Conservation (phyloP, 352 stramenopile species). For the Phytophthora quininea region DNA sequence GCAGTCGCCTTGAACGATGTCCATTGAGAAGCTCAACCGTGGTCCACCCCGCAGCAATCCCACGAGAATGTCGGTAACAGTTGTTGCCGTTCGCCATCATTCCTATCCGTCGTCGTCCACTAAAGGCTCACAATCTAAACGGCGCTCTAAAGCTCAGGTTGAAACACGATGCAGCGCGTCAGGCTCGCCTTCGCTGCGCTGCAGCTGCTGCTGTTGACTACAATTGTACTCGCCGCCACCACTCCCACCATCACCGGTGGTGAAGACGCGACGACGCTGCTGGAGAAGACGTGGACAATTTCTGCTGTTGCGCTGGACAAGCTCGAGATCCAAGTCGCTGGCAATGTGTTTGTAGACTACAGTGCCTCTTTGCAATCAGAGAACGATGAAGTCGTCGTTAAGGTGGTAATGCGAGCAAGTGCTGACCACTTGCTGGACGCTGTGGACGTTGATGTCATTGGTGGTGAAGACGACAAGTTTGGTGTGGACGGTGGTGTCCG, state of each 20-base stretch:
- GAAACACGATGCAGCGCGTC: slow-evolving; percentile 8
- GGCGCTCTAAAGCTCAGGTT: slow-evolving; percentile 8
- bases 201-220: slow-evolving; percentile 5
- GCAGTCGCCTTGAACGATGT: background rate
- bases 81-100: slow-evolving; percentile 1
- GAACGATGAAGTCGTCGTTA: slow-evolving; percentile 20
- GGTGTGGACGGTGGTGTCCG: slow-evolving; percentile 36
- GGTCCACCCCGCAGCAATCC: background rate
- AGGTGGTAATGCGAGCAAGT: slow-evolving; percentile 38
- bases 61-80: slow-evolving; percentile 9
- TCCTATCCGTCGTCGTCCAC: background rate
- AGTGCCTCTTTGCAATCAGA: slow-evolving; percentile 25
- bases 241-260: slow-evolving; percentile 3
- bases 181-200: background rate
- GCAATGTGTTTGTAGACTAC: slow-evolving; percentile 51
- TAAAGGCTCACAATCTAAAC: slow-evolving; percentile 17
- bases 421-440: slow-evolving; percentile 28
- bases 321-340: slow-evolving; percentile 36
- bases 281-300: slow-evolving; percentile 46
- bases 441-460: slow-evolving; percentile 29
- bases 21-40: background rate
- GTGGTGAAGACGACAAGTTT: slow-evolving; percentile 10
- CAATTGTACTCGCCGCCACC: slow-evolving; percentile 5
- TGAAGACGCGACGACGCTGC: slow-evolving; percentile 1
- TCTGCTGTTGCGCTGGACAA: slow-evolving; percentile 20